A percentile compares a stretch with the other conserved stretches of the same genome.
Evolutionary conservation across 2,329 filamentous ascomycete species (phyloP).

Genomic region (Didymella glomerata): DNA sequence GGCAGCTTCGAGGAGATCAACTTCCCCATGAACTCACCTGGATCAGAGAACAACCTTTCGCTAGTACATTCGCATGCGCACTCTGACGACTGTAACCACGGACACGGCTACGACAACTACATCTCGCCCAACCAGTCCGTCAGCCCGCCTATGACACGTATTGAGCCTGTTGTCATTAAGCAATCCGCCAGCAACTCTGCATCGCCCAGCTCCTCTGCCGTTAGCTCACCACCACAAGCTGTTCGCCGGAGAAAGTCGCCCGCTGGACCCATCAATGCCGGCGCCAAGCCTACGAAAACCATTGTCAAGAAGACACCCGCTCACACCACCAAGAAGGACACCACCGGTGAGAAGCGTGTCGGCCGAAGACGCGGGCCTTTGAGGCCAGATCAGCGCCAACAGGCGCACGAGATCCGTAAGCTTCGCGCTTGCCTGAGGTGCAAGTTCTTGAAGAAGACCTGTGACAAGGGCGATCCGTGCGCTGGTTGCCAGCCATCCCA

Average conservation of each 20-base stretch:
- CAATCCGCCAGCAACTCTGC: conserved; percentile 65
- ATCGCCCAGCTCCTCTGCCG: conserved; percentile 65
- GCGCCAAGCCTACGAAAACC: conserved; percentile 80
- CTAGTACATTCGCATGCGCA: conserved; percentile 35
- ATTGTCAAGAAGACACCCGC: conserved; percentile 79
- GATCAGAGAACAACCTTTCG: conserved; percentile 67
- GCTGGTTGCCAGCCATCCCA: conserved; percentile 95
- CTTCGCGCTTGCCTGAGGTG: conserved; percentile 91
- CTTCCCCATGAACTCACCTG: conserved; percentile 82
- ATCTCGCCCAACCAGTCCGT: conserved; percentile 60
- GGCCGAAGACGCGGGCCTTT: conserved; percentile 89
- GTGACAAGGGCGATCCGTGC: conserved; percentile 96
- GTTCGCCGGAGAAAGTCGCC: conserved; percentile 75
- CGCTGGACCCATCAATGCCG: conserved; percentile 31
- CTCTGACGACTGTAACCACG: conserved; percentile 41
- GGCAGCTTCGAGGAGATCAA: conserved; percentile 81
- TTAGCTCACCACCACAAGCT: conserved; percentile 64
- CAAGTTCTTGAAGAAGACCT: conserved; percentile 99
- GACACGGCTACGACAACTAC: conserved; percentile 49
- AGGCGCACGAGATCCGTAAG: conserved; percentile 96
- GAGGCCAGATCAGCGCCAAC: conserved; percentile 91
- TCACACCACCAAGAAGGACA: conserved; percentile 77
- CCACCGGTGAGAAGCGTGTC: conserved; percentile 83
- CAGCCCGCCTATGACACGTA: conserved; percentile 73
- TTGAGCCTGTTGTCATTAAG: conserved; percentile 75